Percentiles rank a stretch among this genome's conserved stretches.
Conservation (phyloP, 352 stramenopile genomes). For the Halophytophthora batemanensis region DNA sequence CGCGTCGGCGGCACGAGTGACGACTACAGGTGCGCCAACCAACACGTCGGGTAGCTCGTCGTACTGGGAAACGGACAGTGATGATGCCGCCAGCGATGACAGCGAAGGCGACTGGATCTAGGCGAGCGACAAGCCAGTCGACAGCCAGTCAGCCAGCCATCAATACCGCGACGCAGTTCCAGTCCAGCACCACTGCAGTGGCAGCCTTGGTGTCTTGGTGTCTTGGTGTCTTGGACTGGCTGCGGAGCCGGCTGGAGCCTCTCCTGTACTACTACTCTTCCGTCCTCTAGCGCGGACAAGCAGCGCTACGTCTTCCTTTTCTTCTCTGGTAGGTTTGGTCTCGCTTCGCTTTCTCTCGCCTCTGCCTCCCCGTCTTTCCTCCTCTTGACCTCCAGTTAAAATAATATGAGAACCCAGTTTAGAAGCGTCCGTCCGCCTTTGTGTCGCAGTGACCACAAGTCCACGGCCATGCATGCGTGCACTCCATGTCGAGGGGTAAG, state of each 20-base stretch:
- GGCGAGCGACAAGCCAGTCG: too few relatives aligned
- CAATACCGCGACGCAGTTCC: slow-evolving; percentile 3
- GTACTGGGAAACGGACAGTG: slow-evolving; percentile 47
- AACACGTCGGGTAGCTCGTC: slow-evolving; percentile 31
- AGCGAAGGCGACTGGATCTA: slow-evolving; percentile 82
- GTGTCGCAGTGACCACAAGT: too few relatives aligned
- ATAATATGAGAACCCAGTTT: slow-evolving; percentile 27
- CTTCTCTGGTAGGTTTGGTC: slow-evolving; percentile 16
- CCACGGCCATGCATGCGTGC: too few relatives aligned
- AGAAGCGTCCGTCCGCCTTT: slow-evolving; percentile 16
- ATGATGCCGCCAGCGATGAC: slow-evolving; percentile 55
- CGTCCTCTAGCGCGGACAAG: too few relatives aligned
- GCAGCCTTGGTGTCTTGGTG: too few relatives aligned
- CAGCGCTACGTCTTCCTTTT: slow-evolving; percentile 9
- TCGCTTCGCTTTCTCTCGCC: slow-evolving; percentile 17
- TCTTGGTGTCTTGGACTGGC: too few relatives aligned
- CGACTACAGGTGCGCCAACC: slow-evolving; percentile 2
- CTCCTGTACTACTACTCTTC: too few relatives aligned
- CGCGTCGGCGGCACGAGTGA: slow-evolving; percentile 14
- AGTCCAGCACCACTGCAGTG: too few relatives aligned
- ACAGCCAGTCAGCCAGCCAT: neutral
- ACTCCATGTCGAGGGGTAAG: too few relatives aligned
- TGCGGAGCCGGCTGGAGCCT: too few relatives aligned
- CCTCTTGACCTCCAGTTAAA: slow-evolving; percentile 22
- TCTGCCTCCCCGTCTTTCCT: slow-evolving; percentile 9